Conservation (phyloP, 331 rosid genomes). For the Telfairia occidentalis region DNA sequence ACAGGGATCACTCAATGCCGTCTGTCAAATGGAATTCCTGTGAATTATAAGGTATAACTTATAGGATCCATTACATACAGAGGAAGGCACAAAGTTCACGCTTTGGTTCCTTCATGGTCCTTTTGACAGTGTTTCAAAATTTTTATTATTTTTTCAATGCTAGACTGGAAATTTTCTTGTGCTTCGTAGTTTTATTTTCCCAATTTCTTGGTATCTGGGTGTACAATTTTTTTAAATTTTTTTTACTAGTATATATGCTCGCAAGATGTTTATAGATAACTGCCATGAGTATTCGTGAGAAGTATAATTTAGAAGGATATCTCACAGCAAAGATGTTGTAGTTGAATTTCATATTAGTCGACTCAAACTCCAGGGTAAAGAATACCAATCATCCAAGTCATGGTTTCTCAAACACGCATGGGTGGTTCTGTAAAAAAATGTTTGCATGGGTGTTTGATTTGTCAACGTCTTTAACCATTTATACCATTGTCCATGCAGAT, state of each 20-base stretch:
- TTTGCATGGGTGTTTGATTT: neutral
- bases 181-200: neutral
- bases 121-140: neutral
- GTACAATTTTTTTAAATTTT: neutral
- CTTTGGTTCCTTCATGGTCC: neutral
- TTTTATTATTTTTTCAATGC: neutral
- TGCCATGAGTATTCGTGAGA: neutral
- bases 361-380: neutral
- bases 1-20: conserved; percentile 75
- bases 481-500: conserved; percentile 34
- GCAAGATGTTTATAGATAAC: neutral
- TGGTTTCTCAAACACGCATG: neutral
- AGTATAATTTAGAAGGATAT: neutral
- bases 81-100: neutral
- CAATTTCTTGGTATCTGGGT: neutral
- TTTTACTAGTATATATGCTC: neutral
- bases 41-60: conserved; percentile 70
- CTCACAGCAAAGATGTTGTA: neutral
- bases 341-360: neutral
- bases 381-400: neutral
- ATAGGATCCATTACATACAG: neutral
- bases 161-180: neutral
- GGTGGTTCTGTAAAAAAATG: neutral
- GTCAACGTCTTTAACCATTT: neutral
- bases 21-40: conserved; percentile 83